A percentile compares a stretch with the other conserved stretches of the same genome.
Conservation (phyloP, 2,329 filamentous ascomycete species). For the Achaetomium macrosporum region DNA sequence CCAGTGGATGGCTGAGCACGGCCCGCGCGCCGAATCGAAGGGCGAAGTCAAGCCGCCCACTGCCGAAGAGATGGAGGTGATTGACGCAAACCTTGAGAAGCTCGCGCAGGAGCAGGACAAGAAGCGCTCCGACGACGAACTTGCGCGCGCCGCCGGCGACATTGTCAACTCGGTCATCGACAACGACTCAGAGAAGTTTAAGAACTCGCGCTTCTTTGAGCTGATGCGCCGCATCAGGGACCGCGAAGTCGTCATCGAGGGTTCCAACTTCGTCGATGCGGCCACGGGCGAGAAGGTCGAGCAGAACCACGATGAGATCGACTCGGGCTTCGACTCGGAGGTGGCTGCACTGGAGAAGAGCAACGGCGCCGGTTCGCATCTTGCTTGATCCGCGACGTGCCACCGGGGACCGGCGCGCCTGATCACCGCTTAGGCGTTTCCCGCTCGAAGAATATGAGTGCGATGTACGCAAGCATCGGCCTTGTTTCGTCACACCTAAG, state of each 20-base stretch:
- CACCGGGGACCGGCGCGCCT: neutral
- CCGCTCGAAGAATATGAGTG: too few relatives aligned
- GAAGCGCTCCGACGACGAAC: slow-evolving; percentile 53
- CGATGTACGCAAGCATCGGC: too few relatives aligned
- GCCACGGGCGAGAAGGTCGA: slow-evolving; percentile 23
- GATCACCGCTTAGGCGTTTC: neutral
- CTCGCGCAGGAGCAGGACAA: slow-evolving; percentile 29
- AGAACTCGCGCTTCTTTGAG: slow-evolving; percentile 67
- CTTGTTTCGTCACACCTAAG: too few relatives aligned
- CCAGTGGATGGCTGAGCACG: slow-evolving; percentile 31
- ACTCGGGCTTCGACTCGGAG: neutral
- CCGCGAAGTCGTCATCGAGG: slow-evolving; percentile 65
- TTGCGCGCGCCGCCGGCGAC: slow-evolving; percentile 65
- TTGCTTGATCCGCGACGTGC: neutral
- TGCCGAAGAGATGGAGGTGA: slow-evolving; percentile 19
- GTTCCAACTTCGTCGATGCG: slow-evolving; percentile 37
- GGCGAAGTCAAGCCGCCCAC: slow-evolving; percentile 9
- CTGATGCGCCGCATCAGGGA: slow-evolving; percentile 73
- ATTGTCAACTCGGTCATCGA: slow-evolving; percentile 63
- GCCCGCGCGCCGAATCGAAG: slow-evolving; percentile 19
- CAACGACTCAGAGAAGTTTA: slow-evolving; percentile 68
- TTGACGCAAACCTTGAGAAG: slow-evolving; percentile 25
- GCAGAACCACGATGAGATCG: neutral
- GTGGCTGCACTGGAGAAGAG: neutral
- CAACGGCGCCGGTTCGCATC: neutral